Percentiles rank a stretch among this genome's conserved stretches.
Conservation (phyloP, 129 eudicot species). For the Kitagawia praeruptora region DNA sequence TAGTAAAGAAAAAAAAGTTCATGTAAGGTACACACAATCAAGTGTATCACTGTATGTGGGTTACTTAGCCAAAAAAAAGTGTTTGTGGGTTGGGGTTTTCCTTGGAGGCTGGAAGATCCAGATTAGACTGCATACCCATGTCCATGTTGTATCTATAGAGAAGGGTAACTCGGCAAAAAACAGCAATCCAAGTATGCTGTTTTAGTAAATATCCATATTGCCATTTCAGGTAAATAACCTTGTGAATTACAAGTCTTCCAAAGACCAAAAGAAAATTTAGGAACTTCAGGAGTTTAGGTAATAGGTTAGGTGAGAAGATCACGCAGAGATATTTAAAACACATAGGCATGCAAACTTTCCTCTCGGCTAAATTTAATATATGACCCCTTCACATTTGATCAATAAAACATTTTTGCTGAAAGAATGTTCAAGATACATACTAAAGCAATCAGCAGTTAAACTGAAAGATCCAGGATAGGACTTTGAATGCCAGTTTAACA, state of each 20-base stretch:
- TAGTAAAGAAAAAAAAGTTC: neutral
- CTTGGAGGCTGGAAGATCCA: neutral
- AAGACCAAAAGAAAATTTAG: neutral
- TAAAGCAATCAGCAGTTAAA: neutral
- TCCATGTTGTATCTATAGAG: neutral
- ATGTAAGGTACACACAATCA: neutral
- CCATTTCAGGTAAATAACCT: neutral
- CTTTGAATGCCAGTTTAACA: neutral
- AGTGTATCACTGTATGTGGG: no score
- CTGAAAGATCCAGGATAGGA: neutral
- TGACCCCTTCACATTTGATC: neutral
- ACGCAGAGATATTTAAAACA: neutral
- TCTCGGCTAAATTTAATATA: neutral
- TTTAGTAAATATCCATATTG: neutral
- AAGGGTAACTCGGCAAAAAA: neutral
- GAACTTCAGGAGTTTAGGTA: neutral
- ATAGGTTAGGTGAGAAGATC: neutral
- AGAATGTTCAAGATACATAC: neutral
- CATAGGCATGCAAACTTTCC: neutral
- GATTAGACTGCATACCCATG: neutral
- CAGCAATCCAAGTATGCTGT: neutral
- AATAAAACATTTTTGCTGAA: neutral
- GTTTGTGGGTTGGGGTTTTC: neutral
- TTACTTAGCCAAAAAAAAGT: neutral
- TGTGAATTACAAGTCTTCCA: neutral